Percentiles rank a stretch among this genome's conserved stretches.
These are phyloP conservation scores for Dioscorea cayenensis DNA, from an alignment of 116 monocot genomes.

Conservation along the genomic window DNA sequence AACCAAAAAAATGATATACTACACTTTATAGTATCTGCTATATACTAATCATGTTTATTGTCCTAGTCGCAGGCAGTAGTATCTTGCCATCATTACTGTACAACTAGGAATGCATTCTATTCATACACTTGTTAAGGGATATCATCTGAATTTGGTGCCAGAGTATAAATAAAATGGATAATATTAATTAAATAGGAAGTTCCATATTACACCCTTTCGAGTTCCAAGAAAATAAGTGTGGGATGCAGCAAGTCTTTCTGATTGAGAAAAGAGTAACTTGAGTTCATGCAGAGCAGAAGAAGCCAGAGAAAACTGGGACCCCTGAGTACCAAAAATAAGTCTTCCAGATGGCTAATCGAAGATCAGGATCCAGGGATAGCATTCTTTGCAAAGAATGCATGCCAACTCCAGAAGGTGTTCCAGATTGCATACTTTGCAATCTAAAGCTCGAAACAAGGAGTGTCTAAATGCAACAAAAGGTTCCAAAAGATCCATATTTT, in stretches of 20 bases:
- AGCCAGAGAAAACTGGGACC: constrained; percentile 76
- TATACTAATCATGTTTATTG: neutral
- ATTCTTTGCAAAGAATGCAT: constrained; percentile 76
- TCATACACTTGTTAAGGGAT: no score
- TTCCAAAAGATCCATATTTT: constrained; percentile 73
- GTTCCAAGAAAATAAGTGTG: constrained; percentile 44
- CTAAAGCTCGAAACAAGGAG: constrained; percentile 71
- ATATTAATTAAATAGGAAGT: neutral
- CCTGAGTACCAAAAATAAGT: constrained; percentile 33
- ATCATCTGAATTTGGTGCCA: no score
- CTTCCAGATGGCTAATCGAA: neutral
- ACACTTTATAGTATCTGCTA: neutral
- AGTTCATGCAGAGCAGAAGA: constrained; percentile 88
- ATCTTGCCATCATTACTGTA: neutral
- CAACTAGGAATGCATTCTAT: neutral
- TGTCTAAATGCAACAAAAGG: constrained; percentile 84
- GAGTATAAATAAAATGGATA: no score
- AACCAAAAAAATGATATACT: neutral
- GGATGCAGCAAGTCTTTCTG: constrained; percentile 22
- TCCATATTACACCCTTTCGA: constrained; percentile 52
- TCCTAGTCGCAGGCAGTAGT: neutral
- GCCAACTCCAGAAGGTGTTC: constrained; percentile 82
- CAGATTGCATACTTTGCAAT: constrained; percentile 58
- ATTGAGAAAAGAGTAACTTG: constrained; percentile 60
- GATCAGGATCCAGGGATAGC: neutral